phyloP scores from a whole-genome alignment of 352 stramenopile species.

The Pythium dissotocum region DNA sequence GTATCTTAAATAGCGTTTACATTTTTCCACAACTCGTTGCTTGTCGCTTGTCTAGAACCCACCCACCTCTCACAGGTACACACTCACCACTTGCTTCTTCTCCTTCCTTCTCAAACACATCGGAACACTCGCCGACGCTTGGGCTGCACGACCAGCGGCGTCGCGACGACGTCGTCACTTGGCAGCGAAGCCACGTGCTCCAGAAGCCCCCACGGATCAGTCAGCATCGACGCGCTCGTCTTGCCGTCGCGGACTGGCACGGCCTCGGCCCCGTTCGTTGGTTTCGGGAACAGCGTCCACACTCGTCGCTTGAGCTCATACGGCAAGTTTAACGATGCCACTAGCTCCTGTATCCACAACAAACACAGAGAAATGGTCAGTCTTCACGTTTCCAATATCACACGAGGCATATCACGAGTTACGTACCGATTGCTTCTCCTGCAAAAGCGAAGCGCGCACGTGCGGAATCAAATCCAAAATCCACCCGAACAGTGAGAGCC shows the following conservation, averaged over 20 bases:
- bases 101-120: constrained; percentile 48
- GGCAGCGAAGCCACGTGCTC: constrained; percentile 71
- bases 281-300: constrained; percentile 69
- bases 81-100: constrained; percentile 1
- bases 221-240: constrained; percentile 31
- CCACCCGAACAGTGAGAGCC: constrained; percentile 84
- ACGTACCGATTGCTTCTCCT: constrained; percentile 79
- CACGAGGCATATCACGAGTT: background rate
- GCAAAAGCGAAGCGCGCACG: constrained; percentile 69
- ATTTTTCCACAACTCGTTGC: constrained; percentile 21
- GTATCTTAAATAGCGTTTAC: constrained; percentile 40
- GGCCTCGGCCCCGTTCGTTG: constrained; percentile 34
- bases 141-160: constrained; percentile 40
- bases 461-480: constrained; percentile 85
- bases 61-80: background rate
- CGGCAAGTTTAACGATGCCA: constrained; percentile 62
- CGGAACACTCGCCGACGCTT: constrained; percentile 72
- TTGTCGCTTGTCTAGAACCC: constrained; percentile 7
- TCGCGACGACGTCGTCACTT: constrained; percentile 57
- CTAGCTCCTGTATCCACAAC: constrained; percentile 52
- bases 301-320: constrained; percentile 60
- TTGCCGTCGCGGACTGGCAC: constrained; percentile 29
- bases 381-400: constrained; percentile 5
- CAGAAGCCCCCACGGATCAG: constrained; percentile 79
- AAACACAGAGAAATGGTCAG: constrained; percentile 8